These are phyloP conservation scores for Saccharomycopsis sp. DNA, from an alignment of 805 yeast species.

Conservation along the genomic window DNA sequence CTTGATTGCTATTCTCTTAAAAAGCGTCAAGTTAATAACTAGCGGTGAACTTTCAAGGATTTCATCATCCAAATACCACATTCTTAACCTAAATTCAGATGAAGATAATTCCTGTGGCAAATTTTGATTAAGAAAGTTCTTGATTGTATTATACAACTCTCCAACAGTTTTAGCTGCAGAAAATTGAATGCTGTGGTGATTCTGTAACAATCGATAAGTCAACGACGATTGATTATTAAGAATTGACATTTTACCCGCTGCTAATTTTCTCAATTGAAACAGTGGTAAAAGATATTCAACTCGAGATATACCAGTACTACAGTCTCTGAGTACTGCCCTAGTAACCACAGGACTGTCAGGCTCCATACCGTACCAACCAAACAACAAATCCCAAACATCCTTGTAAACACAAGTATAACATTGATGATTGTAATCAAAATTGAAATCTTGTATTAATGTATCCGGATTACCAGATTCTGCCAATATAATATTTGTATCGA, in stretches of 20 bases:
- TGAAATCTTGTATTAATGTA: constrained; percentile 9
- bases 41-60: constrained; percentile 5
- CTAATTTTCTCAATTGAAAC: constrained; percentile 8
- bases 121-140: constrained; percentile 2
- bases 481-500: constrained; percentile 11
- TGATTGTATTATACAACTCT: constrained; percentile 10
- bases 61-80: constrained; percentile 14
- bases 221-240: constrained; percentile 1
- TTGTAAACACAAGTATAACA: constrained; percentile 4
- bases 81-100: constrained; percentile 3
- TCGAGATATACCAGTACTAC: not conserved
- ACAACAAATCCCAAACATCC: constrained; percentile 2
- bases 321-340: not conserved
- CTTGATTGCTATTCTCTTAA: constrained; percentile 6
- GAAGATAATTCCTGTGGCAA: not conserved
- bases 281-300: constrained; percentile 11
- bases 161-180: constrained; percentile 7
- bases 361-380: constrained; percentile 12
- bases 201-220: not conserved
- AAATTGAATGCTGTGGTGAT: constrained; percentile 9
- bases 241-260: constrained; percentile 5
- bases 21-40: constrained; percentile 10
- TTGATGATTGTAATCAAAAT: constrained; percentile 6
- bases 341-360: constrained; percentile 9
- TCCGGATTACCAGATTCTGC: constrained; percentile 8